Evolutionary conservation across 1,139 yeast genomes (phyloP).

Genomic region (Saccharomyces hybrid): DNA sequence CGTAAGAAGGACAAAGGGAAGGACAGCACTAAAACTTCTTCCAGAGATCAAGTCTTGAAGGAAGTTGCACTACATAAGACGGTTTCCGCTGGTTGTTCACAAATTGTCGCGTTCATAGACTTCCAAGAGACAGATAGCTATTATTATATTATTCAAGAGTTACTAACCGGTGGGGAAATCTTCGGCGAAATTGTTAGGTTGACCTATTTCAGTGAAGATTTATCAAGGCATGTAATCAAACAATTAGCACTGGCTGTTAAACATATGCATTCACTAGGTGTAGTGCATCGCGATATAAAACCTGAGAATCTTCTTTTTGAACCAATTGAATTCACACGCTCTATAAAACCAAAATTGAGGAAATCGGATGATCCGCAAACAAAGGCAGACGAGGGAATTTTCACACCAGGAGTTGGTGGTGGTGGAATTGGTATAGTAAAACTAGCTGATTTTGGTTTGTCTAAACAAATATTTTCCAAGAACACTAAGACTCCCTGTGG

Average conservation of each 20-base stretch:
- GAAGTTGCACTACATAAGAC: slow-evolving; percentile 60
- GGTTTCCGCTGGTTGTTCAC: slow-evolving; percentile 44
- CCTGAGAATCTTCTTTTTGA: slow-evolving; percentile 86
- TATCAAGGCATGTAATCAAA: slow-evolving; percentile 73
- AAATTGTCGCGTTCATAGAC: slow-evolving; percentile 64
- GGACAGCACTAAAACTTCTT: slow-evolving; percentile 18
- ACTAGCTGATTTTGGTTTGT: slow-evolving; percentile 88
- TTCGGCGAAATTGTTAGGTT: slow-evolving; percentile 87
- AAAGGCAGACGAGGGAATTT: slow-evolving; percentile 83
- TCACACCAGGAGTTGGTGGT: slow-evolving; percentile 70
- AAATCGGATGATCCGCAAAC: slow-evolving; percentile 63
- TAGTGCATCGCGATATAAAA: slow-evolving; percentile 91
- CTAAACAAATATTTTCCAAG: slow-evolving; percentile 67
- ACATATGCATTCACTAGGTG: slow-evolving; percentile 75
- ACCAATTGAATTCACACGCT: slow-evolving; percentile 60
- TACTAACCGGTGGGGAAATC: slow-evolving; percentile 88
- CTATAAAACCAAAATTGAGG: slow-evolving; percentile 44
- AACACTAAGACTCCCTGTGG: slow-evolving; percentile 84
- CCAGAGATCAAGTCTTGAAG: slow-evolving; percentile 47
- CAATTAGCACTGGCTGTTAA: slow-evolving; percentile 81
- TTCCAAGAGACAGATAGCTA: slow-evolving; percentile 56
- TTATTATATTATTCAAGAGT: slow-evolving; percentile 77
- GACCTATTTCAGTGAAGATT: slow-evolving; percentile 82
- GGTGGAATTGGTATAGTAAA: slow-evolving; percentile 85
- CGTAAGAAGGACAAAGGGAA: slow-evolving; percentile 13